Evolutionary conservation across 352 stramenopile species (phyloP).

Genomic region (Globisporangium polare): DNA sequence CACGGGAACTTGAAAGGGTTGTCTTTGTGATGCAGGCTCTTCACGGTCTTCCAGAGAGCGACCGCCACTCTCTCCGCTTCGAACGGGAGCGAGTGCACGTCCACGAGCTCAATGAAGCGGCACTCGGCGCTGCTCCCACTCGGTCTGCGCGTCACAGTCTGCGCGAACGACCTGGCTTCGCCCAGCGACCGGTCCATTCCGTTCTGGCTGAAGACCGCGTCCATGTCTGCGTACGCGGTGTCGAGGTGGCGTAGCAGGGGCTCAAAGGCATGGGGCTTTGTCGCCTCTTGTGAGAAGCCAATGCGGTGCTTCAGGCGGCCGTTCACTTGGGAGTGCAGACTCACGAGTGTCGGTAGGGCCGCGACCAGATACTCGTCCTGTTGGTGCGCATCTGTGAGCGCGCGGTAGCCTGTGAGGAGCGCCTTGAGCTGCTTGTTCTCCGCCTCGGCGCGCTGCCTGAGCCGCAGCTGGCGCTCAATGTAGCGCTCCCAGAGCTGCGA

Average conservation of each 20-base stretch:
- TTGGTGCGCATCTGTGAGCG: not conserved
- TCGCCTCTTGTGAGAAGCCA: not conserved
- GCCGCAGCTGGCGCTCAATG: not conserved
- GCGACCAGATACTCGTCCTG: not conserved
- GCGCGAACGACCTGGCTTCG: constrained; percentile 10
- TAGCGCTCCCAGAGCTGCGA: not conserved
- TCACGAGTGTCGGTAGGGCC: not conserved
- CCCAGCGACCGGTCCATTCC: constrained; percentile 8
- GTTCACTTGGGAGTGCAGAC: not conserved
- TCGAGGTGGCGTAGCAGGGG: constrained; percentile 5
- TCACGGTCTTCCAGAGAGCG: constrained; percentile 6
- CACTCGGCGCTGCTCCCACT: not conserved
- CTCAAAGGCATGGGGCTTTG: not conserved
- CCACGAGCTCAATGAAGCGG: not conserved
- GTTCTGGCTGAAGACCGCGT: constrained; percentile 8
- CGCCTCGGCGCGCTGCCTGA: not conserved
- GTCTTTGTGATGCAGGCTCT: constrained; percentile 3
- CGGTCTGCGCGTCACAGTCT: constrained; percentile 3
- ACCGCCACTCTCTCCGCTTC: not conserved
- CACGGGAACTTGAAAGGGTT: constrained; percentile 1
- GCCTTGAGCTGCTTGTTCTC: constrained; percentile 10
- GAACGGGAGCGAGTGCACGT: not conserved
- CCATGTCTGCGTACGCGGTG: not conserved
- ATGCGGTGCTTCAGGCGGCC: not conserved
- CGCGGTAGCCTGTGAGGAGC: not conserved